phyloP scores from a whole-genome alignment of 257 asterid species.

The Jacaranda copaia region DNA sequence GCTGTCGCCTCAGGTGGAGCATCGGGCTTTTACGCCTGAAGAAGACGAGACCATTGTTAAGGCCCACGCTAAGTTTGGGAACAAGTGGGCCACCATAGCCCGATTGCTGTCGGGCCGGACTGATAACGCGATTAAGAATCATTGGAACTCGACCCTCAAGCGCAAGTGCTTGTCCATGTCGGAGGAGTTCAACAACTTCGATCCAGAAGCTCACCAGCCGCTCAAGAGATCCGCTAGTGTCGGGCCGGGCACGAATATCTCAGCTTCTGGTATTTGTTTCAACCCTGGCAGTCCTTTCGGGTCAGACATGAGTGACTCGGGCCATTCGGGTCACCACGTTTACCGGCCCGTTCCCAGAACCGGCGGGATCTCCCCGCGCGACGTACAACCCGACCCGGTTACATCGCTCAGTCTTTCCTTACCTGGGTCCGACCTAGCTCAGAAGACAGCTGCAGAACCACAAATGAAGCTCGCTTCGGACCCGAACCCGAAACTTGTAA shows the following conservation, averaged over 20 bases:
- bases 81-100: slow-evolving; percentile 51
- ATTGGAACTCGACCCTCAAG: slow-evolving; percentile 48
- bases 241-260: slow-evolving; percentile 28
- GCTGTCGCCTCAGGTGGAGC: slow-evolving; percentile 57
- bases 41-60: slow-evolving; percentile 46
- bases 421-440: slow-evolving; percentile 50
- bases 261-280: slow-evolving; percentile 41
- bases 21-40: slow-evolving; percentile 42
- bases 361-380: slow-evolving; percentile 46
- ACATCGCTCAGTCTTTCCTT: slow-evolving; percentile 63
- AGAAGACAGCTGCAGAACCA: neutral
- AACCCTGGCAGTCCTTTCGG: slow-evolving; percentile 71
- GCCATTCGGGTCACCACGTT: slow-evolving; percentile 51
- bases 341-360: slow-evolving; percentile 54
- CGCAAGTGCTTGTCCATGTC: slow-evolving; percentile 51
- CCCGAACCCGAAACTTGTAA: neutral
- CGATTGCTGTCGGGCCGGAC: slow-evolving; percentile 45
- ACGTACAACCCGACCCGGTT: slow-evolving; percentile 43
- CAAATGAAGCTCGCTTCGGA: neutral
- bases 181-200: slow-evolving; percentile 56
- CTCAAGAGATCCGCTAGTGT: slow-evolving; percentile 64
- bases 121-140: slow-evolving; percentile 43
- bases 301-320: slow-evolving; percentile 65
- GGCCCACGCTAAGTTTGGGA: slow-evolving; percentile 47
- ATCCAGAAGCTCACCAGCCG: slow-evolving; percentile 48